A percentile compares a stretch with the other conserved stretches of the same genome.
Conservation (phyloP, 352 stramenopile species). For the Globisporangium nodosum region DNA sequence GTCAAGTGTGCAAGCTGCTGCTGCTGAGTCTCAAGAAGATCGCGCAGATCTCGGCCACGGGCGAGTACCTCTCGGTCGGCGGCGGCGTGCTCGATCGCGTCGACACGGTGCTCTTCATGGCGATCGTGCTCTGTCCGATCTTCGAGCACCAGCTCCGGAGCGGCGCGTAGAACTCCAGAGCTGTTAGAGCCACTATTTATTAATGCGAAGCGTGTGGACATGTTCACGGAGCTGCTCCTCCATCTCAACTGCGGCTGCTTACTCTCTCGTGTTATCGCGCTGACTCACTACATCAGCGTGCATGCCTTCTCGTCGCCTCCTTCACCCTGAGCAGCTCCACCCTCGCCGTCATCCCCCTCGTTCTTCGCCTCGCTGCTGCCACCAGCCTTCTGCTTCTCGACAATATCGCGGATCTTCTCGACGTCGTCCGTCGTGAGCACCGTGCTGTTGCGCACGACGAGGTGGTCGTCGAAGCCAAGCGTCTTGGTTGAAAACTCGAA, state of each 20-base stretch:
- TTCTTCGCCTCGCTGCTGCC: conserved; percentile 5
- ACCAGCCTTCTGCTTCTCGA: conserved; percentile 29
- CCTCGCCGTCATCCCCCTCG: conserved; percentile 10
- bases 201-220: too few species aligned
- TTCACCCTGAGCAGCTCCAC: neutral
- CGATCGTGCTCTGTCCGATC: conserved; percentile 46
- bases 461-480: conserved; percentile 51
- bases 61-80: conserved; percentile 36
- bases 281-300: conserved; percentile 4
- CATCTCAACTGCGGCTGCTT: too few species aligned
- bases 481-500: conserved; percentile 54
- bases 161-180: too few species aligned
- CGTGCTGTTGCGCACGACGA: conserved; percentile 75
- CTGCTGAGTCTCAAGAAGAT: conserved; percentile 62
- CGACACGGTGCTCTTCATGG: conserved; percentile 55
- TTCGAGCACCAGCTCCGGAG: conserved; percentile 25
- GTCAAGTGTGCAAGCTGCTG: conserved; percentile 53
- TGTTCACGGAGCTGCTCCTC: too few species aligned
- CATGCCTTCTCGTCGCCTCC: conserved; percentile 13
- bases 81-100: conserved; percentile 51
- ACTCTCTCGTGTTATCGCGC: neutral
- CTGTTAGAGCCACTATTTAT: too few species aligned
- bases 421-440: conserved; percentile 78
- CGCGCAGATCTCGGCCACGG: conserved; percentile 35
- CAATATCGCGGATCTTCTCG: conserved; percentile 43